Conservation (phyloP, 2,329 filamentous ascomycete species). For the Alternaria sp. region DNA sequence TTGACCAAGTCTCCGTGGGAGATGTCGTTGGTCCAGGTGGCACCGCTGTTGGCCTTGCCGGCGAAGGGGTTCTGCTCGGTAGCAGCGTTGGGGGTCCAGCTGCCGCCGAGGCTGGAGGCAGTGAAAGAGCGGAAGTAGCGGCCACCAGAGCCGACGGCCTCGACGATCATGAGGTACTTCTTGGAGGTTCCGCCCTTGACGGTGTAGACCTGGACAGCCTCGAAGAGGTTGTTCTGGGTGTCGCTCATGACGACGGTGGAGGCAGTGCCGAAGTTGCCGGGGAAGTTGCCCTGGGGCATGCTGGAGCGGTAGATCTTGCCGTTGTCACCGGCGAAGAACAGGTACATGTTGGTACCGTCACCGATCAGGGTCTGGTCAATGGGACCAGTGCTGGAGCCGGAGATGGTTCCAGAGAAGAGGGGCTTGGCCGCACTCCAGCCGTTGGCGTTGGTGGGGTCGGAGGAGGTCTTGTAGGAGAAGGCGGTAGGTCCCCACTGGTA, state of each 20-base stretch:
- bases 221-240: conserved; percentile 64
- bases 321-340: conserved; percentile 73
- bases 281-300: conserved; percentile 69
- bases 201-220: conserved; percentile 71
- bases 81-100: conserved; percentile 65
- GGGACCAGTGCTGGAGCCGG: conserved; percentile 57
- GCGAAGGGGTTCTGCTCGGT: conserved; percentile 67
- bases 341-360: conserved; percentile 66
- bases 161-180: conserved; percentile 72
- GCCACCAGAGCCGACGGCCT: conserved; percentile 63
- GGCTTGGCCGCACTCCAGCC: conserved; percentile 62
- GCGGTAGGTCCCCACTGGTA: conserved; percentile 67
- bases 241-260: conserved; percentile 61
- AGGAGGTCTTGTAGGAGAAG: conserved; percentile 67
- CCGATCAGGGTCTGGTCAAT: conserved; percentile 71
- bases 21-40: conserved; percentile 71
- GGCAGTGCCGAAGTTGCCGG: conserved; percentile 62
- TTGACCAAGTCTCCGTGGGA: conserved; percentile 69
- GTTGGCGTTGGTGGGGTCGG: conserved; percentile 62
- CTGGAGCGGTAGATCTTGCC: conserved; percentile 69
- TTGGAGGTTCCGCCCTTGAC: conserved; percentile 55
- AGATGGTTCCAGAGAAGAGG: conserved; percentile 64
- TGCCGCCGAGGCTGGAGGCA: conserved; percentile 61
- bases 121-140: conserved; percentile 73
- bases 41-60: conserved; percentile 70